Evolutionary conservation across 163 green algal species (phyloP).

Genomic region (Coccomyxa subellipsoidea): DNA sequence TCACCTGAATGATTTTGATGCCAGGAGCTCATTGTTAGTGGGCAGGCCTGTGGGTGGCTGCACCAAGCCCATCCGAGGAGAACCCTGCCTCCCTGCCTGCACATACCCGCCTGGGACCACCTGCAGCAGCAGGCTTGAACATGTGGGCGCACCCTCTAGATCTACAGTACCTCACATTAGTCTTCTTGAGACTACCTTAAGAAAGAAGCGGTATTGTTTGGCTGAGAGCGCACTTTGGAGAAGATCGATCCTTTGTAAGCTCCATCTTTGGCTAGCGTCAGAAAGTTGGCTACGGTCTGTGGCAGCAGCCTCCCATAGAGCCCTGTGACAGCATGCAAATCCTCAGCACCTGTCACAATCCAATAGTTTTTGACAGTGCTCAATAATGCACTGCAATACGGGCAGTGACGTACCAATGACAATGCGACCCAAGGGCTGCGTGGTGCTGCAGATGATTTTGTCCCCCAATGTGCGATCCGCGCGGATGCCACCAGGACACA

Average conservation of each 20-base stretch:
- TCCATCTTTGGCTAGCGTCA: constrained; percentile 38
- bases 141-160: not conserved
- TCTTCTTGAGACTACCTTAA: not conserved
- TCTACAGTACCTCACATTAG: not conserved
- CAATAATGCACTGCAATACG: not conserved
- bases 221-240: constrained; percentile 49
- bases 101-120: constrained; percentile 78
- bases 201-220: not conserved
- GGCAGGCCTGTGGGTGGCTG: constrained; percentile 38
- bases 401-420: constrained; percentile 58
- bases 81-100: constrained; percentile 59
- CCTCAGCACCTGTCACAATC: too few species aligned
- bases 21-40: constrained; percentile 63
- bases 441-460: constrained; percentile 53
- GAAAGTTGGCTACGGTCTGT: constrained; percentile 70
- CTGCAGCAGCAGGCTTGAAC: constrained; percentile 3
- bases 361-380: not conserved
- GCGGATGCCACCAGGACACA: constrained; percentile 40
- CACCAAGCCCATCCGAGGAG: constrained; percentile 61
- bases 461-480: constrained; percentile 68
- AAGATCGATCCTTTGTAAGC: constrained; percentile 61
- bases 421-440: constrained; percentile 57
- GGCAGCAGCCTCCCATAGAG: constrained; percentile 78
- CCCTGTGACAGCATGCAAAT: too few species aligned
- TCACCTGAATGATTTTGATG: constrained; percentile 50